Base-by-base conservation (phyloP, 495 filamentous ascomycete species). In the Bacidia rubella region DNA sequence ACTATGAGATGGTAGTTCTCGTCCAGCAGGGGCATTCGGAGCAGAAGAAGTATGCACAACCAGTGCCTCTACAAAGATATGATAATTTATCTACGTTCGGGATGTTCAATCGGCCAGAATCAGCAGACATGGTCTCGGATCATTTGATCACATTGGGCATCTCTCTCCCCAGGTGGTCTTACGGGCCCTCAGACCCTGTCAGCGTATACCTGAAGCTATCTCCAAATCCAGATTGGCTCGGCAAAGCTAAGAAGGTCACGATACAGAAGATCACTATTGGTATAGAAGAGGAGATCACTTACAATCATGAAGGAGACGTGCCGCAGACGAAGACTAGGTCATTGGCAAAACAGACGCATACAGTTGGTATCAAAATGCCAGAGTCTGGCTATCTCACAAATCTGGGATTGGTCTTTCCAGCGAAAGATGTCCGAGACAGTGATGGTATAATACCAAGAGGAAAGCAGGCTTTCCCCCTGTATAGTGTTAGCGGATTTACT, bases 251-350 rank as follows among this genome's bases (percentile, higher is more conserved):
- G 60, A 87, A 84, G 64, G 90, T 98, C 46, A 92, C 90, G 49
- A 94, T 98, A 64, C 81, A 85, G 61, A 89, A 90, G 65, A 89
- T 98, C 51, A 94, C 88, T 15, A 83, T 96, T 32, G 82, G 79
- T 11, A 95, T 98, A 59, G 92, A 97, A 59, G 92, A 98, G 65
- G 89, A 96, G 65, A 94, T 97, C 47, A 88, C 88, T 20, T 98
- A 86, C 68, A 97, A 98, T 59, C 92, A 92, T 35, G 90, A 97
- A 62, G 92, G 92, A n/a, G 92, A 97, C 59, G 92, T 97, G 65
- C 89, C 90, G 43, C 87, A 83, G 24, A 85, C 85, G 58, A 97
- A 94, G 64, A 71, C 87, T 63, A 97, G 92, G 64, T 81, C 80
- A 21, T 68, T 98, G 57, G 81, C 85, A 21, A 90, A 86, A 60